Evolutionary conservation across 257 asterid genomes (phyloP).

Genomic region (Solanum virginianum): DNA sequence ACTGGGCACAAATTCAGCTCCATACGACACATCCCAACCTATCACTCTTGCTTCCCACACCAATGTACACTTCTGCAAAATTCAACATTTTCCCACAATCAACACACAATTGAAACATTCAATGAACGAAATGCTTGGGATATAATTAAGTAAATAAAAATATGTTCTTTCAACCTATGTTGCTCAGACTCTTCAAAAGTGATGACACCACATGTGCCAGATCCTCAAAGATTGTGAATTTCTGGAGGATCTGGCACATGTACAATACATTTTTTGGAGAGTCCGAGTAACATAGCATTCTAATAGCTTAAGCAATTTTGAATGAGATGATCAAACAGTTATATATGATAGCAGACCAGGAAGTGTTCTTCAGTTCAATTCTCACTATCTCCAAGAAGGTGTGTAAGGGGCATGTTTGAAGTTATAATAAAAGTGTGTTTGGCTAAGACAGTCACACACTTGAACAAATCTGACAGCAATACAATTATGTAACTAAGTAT

Average conservation of each 20-base stretch:
- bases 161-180: not conserved
- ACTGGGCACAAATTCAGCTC: constrained; percentile 79
- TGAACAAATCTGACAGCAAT: not conserved
- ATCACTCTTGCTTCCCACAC: constrained; percentile 84
- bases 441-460: not conserved
- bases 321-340: not conserved
- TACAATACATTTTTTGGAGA: not conserved
- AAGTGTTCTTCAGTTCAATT: not conserved
- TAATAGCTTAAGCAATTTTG: too few species aligned
- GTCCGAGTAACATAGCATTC: not conserved
- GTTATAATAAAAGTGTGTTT: not conserved
- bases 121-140: not conserved
- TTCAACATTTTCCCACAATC: not conserved
- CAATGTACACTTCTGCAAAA: constrained; percentile 43
- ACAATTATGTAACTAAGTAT: not conserved
- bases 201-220: not conserved
- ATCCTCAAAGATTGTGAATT: not conserved
- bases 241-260: not conserved
- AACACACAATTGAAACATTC: not conserved
- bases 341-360: not conserved
- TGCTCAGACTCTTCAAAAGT: not conserved
- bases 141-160: not conserved
- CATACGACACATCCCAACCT: constrained; percentile 77
- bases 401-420: not conserved
- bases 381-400: not conserved